Conservation (phyloP, 305 asterid species). For the Plantago rigida region DNA sequence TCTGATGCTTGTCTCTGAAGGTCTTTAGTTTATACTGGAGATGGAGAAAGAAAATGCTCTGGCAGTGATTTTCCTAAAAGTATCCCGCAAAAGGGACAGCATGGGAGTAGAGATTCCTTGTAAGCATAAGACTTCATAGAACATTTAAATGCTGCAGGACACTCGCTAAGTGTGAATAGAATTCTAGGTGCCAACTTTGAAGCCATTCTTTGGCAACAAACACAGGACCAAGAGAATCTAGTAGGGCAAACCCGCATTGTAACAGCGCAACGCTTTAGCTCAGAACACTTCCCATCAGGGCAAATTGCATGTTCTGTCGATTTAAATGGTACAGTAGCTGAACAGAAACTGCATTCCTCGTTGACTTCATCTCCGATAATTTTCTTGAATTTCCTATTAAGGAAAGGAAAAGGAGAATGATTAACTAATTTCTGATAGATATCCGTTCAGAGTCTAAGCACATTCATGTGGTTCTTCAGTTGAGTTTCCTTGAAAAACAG, state of each 20-base stretch:
- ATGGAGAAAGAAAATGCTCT: slow-evolving; percentile 54
- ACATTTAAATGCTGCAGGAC: slow-evolving; percentile 42
- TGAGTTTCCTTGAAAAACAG: too few species aligned
- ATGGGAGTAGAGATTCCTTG: slow-evolving; percentile 37
- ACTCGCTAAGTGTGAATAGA: slow-evolving; percentile 40
- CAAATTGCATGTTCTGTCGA: slow-evolving; percentile 58
- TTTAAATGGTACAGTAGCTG: slow-evolving; percentile 63
- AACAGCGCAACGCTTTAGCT: slow-evolving; percentile 50
- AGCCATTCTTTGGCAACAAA: slow-evolving; percentile 54
- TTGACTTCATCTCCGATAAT: slow-evolving; percentile 28
- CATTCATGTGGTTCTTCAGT: neutral
- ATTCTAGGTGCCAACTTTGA: slow-evolving; percentile 41
- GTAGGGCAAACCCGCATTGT: slow-evolving; percentile 60
- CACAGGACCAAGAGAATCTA: slow-evolving; percentile 63
- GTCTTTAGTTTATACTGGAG: slow-evolving; percentile 35
- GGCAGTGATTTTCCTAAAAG: slow-evolving; percentile 66
- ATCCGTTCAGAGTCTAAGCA: neutral
- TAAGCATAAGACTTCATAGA: slow-evolving; percentile 25
- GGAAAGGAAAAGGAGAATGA: neutral
- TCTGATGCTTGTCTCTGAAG: neutral
- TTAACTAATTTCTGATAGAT: slow-evolving; percentile 2
- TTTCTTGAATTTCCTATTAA: slow-evolving; percentile 28
- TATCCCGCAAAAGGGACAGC: slow-evolving; percentile 77
- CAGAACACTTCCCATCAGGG: slow-evolving; percentile 37
- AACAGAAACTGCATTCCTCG: slow-evolving; percentile 63